Base-by-base conservation (phyloP, 2,329 filamentous ascomycete genomes). In the Geosmithia morbida region DNA sequence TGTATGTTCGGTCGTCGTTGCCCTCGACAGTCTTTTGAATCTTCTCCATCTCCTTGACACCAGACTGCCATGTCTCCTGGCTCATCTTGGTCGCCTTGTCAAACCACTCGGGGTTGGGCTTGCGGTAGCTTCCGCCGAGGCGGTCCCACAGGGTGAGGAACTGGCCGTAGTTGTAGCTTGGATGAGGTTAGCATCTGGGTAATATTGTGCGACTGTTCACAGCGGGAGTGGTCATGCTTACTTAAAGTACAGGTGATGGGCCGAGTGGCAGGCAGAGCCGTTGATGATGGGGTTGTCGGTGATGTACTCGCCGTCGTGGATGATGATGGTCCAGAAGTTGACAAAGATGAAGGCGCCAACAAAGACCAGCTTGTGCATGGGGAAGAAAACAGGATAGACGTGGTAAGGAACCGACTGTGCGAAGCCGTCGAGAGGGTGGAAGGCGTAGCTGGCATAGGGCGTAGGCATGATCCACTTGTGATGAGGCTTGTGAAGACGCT, bases 141-240 rank as follows among this genome's bases (percentile, higher is more conserved):
- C 83, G 75, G 59, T 87, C 83, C 82, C 82, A 87, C 3, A 86
- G 64, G 0, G 83, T 87, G 2, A 81, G 84, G 63, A 81, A 87
- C 58, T 87, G 83, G 22, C 83, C 83, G 56, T 85, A 87, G 62
- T 87, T 87, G 67, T 48, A 55, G 47, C 53, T 55, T n/a, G n/a
- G 33, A 16, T 6, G 26, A 29, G 20, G 19, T 44, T 44, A 44
- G 43, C n/a, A 26, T 30, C 11, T 16, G 29, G 43, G 7, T 18
- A 3, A 42, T 6, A 37, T 37, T 37, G 33, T 3, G 33, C 6
- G 22, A 26, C 4, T 26, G 22, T 5, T 26, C 22, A 26, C n/a
- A 26, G 8, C 22, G 22, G 8, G 22, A 26, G 8, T 26, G 8
- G 22, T 4, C 8, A 26, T 26, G 22, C 44, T 17, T 46, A 46